Conservation (phyloP, 768 basidiomycete genomes). For the Hirschioporus abietinus region DNA sequence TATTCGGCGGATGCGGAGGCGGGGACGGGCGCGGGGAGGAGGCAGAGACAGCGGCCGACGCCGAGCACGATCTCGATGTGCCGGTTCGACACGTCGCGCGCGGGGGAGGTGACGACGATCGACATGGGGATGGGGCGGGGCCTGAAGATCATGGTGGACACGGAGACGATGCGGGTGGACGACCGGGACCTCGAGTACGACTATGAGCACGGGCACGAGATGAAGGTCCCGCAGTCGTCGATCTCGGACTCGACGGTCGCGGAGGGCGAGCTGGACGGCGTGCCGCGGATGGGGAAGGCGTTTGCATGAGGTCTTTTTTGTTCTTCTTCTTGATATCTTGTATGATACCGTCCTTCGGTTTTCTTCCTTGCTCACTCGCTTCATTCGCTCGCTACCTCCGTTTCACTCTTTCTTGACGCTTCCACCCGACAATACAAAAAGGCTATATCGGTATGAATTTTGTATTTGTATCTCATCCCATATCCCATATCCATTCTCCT, state of each 20-base stretch:
- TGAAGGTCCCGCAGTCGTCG: not conserved
- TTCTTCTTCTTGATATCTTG: too few species aligned
- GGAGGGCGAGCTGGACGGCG: not conserved
- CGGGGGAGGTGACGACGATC: not conserved
- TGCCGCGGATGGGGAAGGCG: not conserved
- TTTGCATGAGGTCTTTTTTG: not conserved
- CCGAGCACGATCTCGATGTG: slow-evolving; percentile 1
- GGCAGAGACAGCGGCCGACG: not conserved
- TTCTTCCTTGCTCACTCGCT: too few species aligned
- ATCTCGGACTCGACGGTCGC: not conserved
- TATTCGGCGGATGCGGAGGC: not conserved
- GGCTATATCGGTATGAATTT: too few species aligned
- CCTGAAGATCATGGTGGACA: not conserved
- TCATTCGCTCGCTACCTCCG: not conserved
- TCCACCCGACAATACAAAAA: too few species aligned
- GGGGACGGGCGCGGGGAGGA: not conserved
- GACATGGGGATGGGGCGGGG: not conserved
- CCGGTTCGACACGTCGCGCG: not conserved
- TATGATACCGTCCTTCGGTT: too few species aligned
- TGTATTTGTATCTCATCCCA: too few species aligned
- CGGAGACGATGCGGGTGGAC: not conserved
- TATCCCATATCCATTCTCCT: too few species aligned
- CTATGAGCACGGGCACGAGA: not conserved
- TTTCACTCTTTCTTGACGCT: not conserved
- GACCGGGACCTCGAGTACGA: not conserved